Conservation (phyloP, 805 yeast species). For the Candida insectalens region DNA sequence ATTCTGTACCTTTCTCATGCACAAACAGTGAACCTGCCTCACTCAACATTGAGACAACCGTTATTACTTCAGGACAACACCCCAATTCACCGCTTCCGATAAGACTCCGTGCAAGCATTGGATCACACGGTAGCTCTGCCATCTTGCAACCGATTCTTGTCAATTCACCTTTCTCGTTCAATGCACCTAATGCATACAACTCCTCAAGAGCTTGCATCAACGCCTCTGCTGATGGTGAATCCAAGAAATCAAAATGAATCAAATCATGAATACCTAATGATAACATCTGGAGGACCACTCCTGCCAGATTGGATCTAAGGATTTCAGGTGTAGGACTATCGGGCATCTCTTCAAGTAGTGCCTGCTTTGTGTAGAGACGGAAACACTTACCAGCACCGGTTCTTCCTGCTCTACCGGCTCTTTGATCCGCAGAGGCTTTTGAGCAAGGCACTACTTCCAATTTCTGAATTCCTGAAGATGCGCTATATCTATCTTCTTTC, state of each 20-base stretch:
- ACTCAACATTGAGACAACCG: constrained; percentile 76
- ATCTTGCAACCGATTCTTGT: constrained; percentile 73
- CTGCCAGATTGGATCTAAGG: constrained; percentile 69
- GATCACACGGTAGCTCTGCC: constrained; percentile 91
- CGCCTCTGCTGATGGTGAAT: constrained; percentile 70
- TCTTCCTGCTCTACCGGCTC: constrained; percentile 99
- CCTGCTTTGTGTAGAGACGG: constrained; percentile 76
- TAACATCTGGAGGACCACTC: constrained; percentile 65
- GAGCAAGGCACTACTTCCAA: constrained; percentile 92
- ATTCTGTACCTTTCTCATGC: constrained; percentile 56
- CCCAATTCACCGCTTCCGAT: constrained; percentile 49
- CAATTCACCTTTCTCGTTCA: constrained; percentile 68
- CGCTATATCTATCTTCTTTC: constrained; percentile 93
- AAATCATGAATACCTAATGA: constrained; percentile 82
- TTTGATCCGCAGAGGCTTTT: constrained; percentile 94
- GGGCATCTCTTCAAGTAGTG: constrained; percentile 69
- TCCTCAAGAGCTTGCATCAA: constrained; percentile 70
- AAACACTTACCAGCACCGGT: constrained; percentile 97
- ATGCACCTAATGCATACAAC: constrained; percentile 79
- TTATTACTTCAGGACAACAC: constrained; percentile 60
- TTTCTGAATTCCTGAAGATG: constrained; percentile 92
- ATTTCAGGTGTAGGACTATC: constrained; percentile 86
- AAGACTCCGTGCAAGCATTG: constrained; percentile 74
- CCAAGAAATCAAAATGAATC: constrained; percentile 81
- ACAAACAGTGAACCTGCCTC: constrained; percentile 65